phyloP scores from a whole-genome alignment of 2,329 filamentous ascomycete genomes.

The Trichoderma endophyticum region DNA sequence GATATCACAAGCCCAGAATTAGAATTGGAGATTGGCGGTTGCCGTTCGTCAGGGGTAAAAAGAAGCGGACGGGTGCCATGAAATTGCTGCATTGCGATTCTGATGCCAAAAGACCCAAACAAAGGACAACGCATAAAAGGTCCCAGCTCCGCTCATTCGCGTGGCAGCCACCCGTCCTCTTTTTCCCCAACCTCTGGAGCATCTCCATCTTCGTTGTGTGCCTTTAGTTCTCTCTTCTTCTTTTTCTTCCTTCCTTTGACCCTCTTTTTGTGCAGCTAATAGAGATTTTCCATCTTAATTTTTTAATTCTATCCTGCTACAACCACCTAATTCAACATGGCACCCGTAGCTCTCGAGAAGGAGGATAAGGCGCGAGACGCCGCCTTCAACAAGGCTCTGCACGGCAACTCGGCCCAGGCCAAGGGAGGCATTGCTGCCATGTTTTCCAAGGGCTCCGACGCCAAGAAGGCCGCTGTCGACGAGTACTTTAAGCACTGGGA shows the following conservation, averaged over 20 bases:
- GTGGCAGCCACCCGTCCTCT: not conserved
- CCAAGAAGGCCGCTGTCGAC: constrained; percentile 78
- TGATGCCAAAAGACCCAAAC: not conserved
- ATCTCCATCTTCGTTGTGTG: not conserved
- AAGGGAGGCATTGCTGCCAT: constrained; percentile 77
- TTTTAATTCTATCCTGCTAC: not conserved
- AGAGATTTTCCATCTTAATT: not conserved
- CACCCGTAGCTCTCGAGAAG: constrained; percentile 13
- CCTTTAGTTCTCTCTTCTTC: not conserved
- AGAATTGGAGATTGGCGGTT: constrained; percentile 16
- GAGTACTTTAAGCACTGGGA: constrained; percentile 98
- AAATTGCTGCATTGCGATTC: constrained; percentile 4
- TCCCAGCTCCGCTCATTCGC: constrained; percentile 12
- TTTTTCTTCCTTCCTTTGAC: not conserved
- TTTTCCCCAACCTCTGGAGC: not conserved
- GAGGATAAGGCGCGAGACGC: constrained; percentile 86
- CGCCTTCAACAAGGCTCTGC: constrained; percentile 84
- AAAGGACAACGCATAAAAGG: constrained; percentile 11
- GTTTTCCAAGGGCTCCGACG: constrained; percentile 71
- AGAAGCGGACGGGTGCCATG: not conserved
- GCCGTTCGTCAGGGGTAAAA: constrained; percentile 17
- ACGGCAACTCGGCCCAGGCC: constrained; percentile 67
- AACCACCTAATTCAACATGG: constrained; percentile 18
- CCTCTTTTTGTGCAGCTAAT: not conserved
- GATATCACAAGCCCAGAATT: constrained; percentile 17